Conservation (phyloP, 768 basidiomycete genomes). For the Lyophyllum decastes region DNA sequence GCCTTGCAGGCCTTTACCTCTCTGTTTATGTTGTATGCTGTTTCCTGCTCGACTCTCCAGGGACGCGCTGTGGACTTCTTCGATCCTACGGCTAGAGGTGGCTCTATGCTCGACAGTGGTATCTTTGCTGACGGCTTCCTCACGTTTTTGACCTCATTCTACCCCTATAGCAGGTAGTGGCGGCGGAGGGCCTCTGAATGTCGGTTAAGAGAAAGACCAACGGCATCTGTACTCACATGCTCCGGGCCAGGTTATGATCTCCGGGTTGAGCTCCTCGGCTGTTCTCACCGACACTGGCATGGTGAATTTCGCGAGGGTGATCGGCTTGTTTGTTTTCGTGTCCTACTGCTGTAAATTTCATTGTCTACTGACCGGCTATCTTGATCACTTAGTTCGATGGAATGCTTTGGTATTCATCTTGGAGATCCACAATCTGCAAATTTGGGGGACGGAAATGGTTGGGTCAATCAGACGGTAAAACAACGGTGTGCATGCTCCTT, state of each 20-base stretch:
- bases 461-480: constrained; percentile 50
- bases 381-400: constrained; percentile 30
- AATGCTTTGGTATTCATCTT: constrained; percentile 74
- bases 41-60: constrained; percentile 6
- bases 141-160: neutral
- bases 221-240: neutral
- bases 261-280: constrained; percentile 55
- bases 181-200: constrained; percentile 77
- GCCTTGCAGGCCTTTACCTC: neutral
- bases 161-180: constrained; percentile 29
- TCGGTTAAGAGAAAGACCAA: constrained; percentile 46
- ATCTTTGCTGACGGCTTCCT: neutral
- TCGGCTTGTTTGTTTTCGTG: constrained; percentile 56
- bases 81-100: constrained; percentile 52
- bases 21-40: neutral
- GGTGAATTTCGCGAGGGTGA: constrained; percentile 58
- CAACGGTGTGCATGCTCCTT: neutral
- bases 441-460: constrained; percentile 79
- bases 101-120: constrained; percentile 67
- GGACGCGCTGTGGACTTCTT: constrained; percentile 32
- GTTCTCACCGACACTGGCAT: constrained; percentile 60
- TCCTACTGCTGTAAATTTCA: constrained; percentile 30
- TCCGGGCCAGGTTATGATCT: constrained; percentile 57
- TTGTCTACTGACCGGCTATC: neutral
- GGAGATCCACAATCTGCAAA: constrained; percentile 71